Conservation (phyloP, 257 asterid genomes). For the Solanum chaucha region DNA sequence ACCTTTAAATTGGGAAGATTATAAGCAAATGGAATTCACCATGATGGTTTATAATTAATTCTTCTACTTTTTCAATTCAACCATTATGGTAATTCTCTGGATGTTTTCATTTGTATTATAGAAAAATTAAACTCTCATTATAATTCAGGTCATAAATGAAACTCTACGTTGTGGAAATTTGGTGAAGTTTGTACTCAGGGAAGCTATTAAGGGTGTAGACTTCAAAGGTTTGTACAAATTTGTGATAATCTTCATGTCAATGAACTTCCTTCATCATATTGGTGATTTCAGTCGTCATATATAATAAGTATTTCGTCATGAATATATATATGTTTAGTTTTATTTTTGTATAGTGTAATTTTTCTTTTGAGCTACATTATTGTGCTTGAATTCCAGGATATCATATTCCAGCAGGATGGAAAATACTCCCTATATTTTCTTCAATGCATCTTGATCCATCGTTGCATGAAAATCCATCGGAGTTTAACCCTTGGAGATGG, state of each 20-base stretch:
- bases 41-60: slow-evolving; percentile 11
- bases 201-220: slow-evolving; percentile 50
- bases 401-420: slow-evolving; percentile 63
- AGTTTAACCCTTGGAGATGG: slow-evolving; percentile 80
- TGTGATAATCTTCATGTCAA: no score
- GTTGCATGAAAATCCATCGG: slow-evolving; percentile 40
- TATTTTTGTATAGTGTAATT: neutral
- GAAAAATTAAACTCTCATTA: neutral
- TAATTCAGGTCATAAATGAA: slow-evolving; percentile 50
- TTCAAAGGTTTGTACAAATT: slow-evolving; percentile 38
- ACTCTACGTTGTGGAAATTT: slow-evolving; percentile 73
- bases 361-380: neutral
- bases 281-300: no score
- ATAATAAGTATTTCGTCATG: neutral
- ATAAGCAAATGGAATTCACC: slow-evolving; percentile 68
- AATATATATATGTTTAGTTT: no score
- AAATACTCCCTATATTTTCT: slow-evolving; percentile 53
- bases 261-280: no score
- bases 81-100: no score
- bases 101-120: neutral
- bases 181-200: slow-evolving; percentile 66
- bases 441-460: slow-evolving; percentile 56
- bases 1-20: slow-evolving; percentile 53
- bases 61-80: no score
- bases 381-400: slow-evolving; percentile 18